Evolutionary conservation across 768 basidiomycete species (phyloP), one percentile per base, ranked within the genome.

Genomic region (button mushroom (Agaricus bisporus)): DNA sequence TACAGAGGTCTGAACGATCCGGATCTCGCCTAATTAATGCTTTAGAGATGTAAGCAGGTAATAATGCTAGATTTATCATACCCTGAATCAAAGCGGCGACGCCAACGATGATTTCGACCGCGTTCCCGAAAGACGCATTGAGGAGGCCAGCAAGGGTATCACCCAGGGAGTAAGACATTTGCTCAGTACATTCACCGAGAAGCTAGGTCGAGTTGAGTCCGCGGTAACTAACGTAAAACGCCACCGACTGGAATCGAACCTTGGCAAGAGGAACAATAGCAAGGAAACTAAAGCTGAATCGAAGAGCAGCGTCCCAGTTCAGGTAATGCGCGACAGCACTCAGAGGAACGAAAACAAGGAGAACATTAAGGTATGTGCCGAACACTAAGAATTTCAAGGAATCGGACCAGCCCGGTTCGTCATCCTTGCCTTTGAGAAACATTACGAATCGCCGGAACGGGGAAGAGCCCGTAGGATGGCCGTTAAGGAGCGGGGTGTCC

Each of bases 1-100:
- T 55, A 89, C 88, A 36, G 92, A 94, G 26, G 91, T 94, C 68
- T 97, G 92, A 2, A 97, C 94, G 61, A 97, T 88, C 35, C 88
- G 83, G 15, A 94, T 75, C 68, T 97, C 78, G 51, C 80, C 89
- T 87, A 39, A 61, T 35, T 20, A 18, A 43, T 39, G n/a, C 35
- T 22, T 60, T 18, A 56, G 58, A 49, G 55, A 55, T 41, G 49
- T 56, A 41, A 22, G 11, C 22, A 10, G 25, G 53, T 15, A 36
- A 17, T 47, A 36, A 35, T 25, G 46, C 11, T 37, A 14, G 18
- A 17, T 14, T 7, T 48, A 26, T 57, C 68, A 51, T 52, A 88
- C 88, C 83, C 74, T 91, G 86, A 8, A 84, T 63, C 15, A 97
- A 72, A 29, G 93, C 93, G 48, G 89, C 87, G 56, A 95, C 71